Evolutionary conservation across 169 alveolate species (phyloP).

Genomic region (Cryptosporidium andersoni): DNA sequence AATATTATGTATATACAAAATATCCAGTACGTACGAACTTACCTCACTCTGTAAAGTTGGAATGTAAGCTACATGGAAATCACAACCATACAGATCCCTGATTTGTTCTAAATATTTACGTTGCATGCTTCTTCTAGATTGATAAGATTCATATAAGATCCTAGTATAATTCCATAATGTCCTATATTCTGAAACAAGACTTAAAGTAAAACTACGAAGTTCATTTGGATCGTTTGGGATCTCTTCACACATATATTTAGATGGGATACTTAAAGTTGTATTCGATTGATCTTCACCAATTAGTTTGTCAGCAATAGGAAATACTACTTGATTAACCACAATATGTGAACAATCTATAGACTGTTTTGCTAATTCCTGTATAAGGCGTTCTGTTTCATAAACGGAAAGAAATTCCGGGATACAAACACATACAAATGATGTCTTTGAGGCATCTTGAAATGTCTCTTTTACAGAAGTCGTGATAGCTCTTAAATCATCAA

Average conservation of each 20-base stretch:
- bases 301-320: conserved; percentile 80
- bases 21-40: conserved; percentile 61
- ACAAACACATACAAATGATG: conserved; percentile 98
- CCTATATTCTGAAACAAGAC: conserved; percentile 14
- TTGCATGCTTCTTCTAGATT: conserved; percentile 89
- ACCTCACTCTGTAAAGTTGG: conserved; percentile 91
- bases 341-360: conserved; percentile 95
- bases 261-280: not conserved
- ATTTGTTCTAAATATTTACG: conserved; percentile 93
- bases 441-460: conserved; percentile 79
- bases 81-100: conserved; percentile 92
- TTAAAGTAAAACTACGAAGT: conserved; percentile 16
- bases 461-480: conserved; percentile 75
- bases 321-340: conserved; percentile 95
- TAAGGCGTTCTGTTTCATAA: conserved; percentile 97
- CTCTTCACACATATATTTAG: conserved; percentile 6
- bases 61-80: conserved; percentile 91
- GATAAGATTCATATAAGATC: conserved; percentile 84
- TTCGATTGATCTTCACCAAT: conserved; percentile 29
- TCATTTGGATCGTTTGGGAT: conserved; percentile 17
- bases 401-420: conserved; percentile 98
- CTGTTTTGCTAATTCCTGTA: conserved; percentile 93
- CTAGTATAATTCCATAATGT: conserved; percentile 8
- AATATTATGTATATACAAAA: not conserved
- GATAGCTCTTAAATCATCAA: conserved; percentile 74